Conservation (phyloP, 352 stramenopile genomes). For the Pilasporangium apinafurcum region DNA sequence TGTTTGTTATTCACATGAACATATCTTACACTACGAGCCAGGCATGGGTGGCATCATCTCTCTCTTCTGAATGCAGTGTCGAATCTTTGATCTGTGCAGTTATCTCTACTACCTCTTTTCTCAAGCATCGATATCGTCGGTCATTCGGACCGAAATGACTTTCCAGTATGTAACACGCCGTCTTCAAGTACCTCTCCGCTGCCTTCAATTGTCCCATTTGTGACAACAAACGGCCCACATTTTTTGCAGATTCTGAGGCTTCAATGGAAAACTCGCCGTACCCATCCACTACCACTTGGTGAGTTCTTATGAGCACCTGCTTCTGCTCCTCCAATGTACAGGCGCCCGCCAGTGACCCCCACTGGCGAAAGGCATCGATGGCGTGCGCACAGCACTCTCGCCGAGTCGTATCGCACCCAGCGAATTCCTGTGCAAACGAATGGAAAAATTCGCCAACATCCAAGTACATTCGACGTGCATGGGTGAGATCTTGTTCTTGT, state of each 20-base stretch:
- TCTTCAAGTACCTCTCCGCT: slow-evolving; percentile 26
- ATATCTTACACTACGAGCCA: slow-evolving; percentile 41
- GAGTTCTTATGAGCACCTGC: slow-evolving; percentile 33
- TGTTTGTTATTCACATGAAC: not conserved
- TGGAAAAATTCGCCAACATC: slow-evolving; percentile 50
- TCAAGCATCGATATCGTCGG: slow-evolving; percentile 28
- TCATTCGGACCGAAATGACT: slow-evolving; percentile 49
- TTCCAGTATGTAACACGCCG: slow-evolving; percentile 40
- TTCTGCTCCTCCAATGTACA: slow-evolving; percentile 24
- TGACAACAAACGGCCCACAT: slow-evolving; percentile 31
- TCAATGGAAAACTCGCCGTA: slow-evolving; percentile 67
- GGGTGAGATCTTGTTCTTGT: slow-evolving; percentile 11
- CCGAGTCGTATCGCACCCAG: slow-evolving; percentile 34
- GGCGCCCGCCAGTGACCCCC: slow-evolving; percentile 18
- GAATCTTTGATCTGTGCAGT: slow-evolving; percentile 20
- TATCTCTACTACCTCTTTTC: slow-evolving; percentile 40
- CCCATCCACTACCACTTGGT: slow-evolving; percentile 31
- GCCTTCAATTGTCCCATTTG: slow-evolving; percentile 29
- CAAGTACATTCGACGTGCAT: slow-evolving; percentile 17
- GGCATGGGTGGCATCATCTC: slow-evolving; percentile 28
- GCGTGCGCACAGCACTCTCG: slow-evolving; percentile 50
- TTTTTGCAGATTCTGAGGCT: slow-evolving; percentile 27
- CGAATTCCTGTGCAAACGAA: slow-evolving; percentile 52
- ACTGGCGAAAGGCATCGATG: slow-evolving; percentile 53
- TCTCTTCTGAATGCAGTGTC: slow-evolving; percentile 9